Percentiles rank a stretch among this genome's conserved stretches.
Evolutionary conservation across 2,329 filamentous ascomycete species (phyloP).

Genomic region (Arthrobotrys pseudoclavata): DNA sequence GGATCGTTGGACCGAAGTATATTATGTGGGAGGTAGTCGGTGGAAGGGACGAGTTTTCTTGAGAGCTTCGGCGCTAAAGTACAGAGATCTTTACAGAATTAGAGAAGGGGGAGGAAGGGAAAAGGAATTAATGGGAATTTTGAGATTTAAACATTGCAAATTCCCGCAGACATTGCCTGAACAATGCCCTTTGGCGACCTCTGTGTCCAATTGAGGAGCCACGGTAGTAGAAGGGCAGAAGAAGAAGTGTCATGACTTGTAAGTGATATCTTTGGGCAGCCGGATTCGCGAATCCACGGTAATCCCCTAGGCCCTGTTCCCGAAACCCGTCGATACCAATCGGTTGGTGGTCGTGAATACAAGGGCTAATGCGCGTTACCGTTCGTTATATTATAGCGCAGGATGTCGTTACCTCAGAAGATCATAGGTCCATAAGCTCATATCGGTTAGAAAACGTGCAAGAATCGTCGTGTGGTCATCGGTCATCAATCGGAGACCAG

Average conservation of each 20-base stretch:
- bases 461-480: neutral
- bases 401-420: neutral
- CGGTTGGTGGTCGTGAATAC: neutral
- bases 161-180: neutral
- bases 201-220: too few relatives aligned
- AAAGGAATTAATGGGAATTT: neutral
- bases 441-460: neutral
- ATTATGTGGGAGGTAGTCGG: constrained; percentile 62
- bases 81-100: neutral
- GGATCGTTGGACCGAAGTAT: constrained; percentile 21
- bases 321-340: neutral
- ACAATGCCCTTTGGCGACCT: neutral
- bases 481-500: neutral
- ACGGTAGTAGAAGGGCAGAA: too few relatives aligned
- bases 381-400: neutral
- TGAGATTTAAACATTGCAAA: too few relatives aligned
- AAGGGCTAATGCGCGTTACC: neutral
- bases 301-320: neutral
- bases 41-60: constrained; percentile 62
- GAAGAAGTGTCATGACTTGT: too few relatives aligned
- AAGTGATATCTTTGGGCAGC: too few relatives aligned
- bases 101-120: neutral
- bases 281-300: too few relatives aligned
- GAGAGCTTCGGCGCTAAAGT: constrained; percentile 4
- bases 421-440: neutral